Evolutionary conservation across 2,329 filamentous ascomycete genomes (phyloP).

Genomic region (Fusarium sp.): DNA sequence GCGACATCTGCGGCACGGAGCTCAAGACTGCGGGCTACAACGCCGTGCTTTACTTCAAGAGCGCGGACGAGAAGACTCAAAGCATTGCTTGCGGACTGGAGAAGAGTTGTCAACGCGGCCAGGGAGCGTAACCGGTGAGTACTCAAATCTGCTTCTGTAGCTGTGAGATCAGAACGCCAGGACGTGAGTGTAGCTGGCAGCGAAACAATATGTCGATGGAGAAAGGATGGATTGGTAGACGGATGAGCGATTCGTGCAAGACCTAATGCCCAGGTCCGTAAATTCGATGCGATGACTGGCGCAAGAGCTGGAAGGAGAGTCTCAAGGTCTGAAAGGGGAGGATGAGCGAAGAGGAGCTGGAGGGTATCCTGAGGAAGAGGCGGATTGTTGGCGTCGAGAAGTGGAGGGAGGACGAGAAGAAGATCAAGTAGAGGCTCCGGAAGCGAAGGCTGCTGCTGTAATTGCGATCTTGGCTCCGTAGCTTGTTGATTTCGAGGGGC

Average conservation of each 20-base stretch:
- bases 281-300: slow-evolving; percentile 57
- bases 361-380: slow-evolving; percentile 49
- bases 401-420: slow-evolving; percentile 62
- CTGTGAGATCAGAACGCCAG: slow-evolving; percentile 48
- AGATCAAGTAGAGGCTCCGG: slow-evolving; percentile 62
- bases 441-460: slow-evolving; percentile 38
- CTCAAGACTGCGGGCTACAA: slow-evolving; percentile 60
- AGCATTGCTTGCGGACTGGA: slow-evolving; percentile 52
- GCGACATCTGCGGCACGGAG: slow-evolving; percentile 58
- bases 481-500: slow-evolving; percentile 25
- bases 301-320: slow-evolving; percentile 59
- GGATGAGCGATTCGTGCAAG: slow-evolving; percentile 61
- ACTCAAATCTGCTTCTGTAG: slow-evolving; percentile 48
- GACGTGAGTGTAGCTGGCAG: slow-evolving; percentile 53
- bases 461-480: slow-evolving; percentile 35
- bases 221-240: slow-evolving; percentile 62
- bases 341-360: slow-evolving; percentile 58
- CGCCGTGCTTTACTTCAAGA: slow-evolving; percentile 65
- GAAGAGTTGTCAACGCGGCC: slow-evolving; percentile 49
- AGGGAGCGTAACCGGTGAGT: slow-evolving; percentile 52
- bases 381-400: slow-evolving; percentile 51
- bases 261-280: slow-evolving; percentile 59
- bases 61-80: slow-evolving; percentile 57
- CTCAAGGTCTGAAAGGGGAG: slow-evolving; percentile 60
- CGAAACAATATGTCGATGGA: slow-evolving; percentile 66